A percentile compares a stretch with the other conserved stretches of the same genome.
These are phyloP conservation scores for Corymbia calophylla DNA, from an alignment of 441 rosid genomes.

Conservation along the genomic window DNA sequence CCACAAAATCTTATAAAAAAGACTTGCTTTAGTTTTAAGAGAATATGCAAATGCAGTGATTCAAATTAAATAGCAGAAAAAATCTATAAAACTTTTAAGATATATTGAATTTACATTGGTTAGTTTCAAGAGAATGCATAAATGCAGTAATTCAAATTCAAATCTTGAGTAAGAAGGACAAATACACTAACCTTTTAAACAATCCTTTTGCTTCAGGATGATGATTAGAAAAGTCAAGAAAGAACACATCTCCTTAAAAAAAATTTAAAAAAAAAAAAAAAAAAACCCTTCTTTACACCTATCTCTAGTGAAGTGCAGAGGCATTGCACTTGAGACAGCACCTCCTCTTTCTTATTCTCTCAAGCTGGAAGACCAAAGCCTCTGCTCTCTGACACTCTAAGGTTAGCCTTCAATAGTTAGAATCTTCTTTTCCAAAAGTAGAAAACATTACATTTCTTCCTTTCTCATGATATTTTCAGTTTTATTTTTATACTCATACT, in stretches of 20 bases:
- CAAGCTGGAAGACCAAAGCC: neutral
- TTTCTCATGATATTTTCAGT: neutral
- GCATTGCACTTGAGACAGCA: too few species aligned
- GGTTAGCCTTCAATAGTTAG: neutral
- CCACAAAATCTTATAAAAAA: fast-evolving
- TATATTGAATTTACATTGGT: too few species aligned
- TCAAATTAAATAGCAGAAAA: too few species aligned
- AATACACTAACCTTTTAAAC: neutral
- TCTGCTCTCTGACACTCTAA: neutral
- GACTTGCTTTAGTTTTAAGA: too few species aligned
- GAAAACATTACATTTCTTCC: too few species aligned
- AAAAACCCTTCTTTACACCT: too few species aligned
- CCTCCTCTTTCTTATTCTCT: too few species aligned
- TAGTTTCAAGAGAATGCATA: neutral
- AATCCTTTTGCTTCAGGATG: neutral
- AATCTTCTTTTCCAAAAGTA: neutral
- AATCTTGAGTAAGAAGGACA: neutral
- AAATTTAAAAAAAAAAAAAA: too few species aligned
- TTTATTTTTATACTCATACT: too few species aligned
- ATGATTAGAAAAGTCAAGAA: neutral
- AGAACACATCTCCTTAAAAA: neutral
- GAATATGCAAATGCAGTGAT: too few species aligned
- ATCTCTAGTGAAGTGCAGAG: too few species aligned
- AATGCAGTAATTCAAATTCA: fast-evolving
- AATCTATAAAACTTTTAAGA: too few species aligned